Evolutionary conservation across 2,329 filamentous ascomycete species (phyloP).

Genomic region (Aspergillus sp.): DNA sequence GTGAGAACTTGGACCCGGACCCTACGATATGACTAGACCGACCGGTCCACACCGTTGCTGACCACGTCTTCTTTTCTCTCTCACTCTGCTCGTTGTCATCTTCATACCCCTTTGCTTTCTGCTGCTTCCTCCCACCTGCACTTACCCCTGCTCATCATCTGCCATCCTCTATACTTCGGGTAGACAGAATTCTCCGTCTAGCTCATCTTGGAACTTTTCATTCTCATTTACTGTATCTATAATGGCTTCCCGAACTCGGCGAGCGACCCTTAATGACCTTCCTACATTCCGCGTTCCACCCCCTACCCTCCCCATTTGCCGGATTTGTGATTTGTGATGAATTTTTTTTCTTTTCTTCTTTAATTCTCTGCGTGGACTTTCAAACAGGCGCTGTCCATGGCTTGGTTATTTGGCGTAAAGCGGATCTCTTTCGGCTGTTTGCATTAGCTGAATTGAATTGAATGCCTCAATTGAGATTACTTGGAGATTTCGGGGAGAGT

Average conservation of each 20-base stretch:
- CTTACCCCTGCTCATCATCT: background rate
- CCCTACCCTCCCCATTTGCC: background rate
- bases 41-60: background rate
- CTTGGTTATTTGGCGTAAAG: background rate
- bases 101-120: background rate
- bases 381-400: constrained; percentile 1
- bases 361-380: background rate
- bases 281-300: background rate
- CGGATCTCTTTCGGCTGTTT: background rate
- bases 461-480: background rate
- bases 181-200: background rate
- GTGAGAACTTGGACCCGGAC: background rate
- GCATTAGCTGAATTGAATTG: background rate
- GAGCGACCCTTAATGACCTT: background rate
- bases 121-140: background rate
- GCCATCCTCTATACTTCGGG: background rate
- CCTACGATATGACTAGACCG: background rate
- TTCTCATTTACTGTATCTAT: background rate
- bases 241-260: background rate
- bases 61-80: background rate
- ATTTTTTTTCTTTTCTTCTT: background rate
- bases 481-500: background rate
- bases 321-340: background rate
- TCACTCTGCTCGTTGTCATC: background rate
- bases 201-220: background rate